Evolutionary conservation across 2,329 filamentous ascomycete genomes (phyloP).

Genomic region (Trichoderma sp.): DNA sequence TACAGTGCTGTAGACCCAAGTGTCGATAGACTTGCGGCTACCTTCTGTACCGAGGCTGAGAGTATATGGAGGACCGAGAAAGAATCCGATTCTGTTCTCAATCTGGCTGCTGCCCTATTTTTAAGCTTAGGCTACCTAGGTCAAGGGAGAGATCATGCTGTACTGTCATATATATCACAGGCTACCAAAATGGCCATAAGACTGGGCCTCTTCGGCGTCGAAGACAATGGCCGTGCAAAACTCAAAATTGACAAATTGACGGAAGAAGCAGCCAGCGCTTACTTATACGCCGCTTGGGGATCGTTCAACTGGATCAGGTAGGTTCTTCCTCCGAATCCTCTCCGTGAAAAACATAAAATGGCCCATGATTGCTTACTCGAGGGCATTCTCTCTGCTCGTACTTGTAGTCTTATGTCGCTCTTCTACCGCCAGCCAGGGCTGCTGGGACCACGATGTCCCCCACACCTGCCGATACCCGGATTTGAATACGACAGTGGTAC

Average conservation of each 20-base stretch:
- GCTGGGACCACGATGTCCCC: not conserved
- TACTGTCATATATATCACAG: slow-evolving; percentile 31
- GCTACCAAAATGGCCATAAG: slow-evolving; percentile 31
- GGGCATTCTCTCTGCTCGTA: not conserved
- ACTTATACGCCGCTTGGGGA: slow-evolving; percentile 30
- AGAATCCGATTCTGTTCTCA: slow-evolving; percentile 24
- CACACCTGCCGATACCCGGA: not conserved
- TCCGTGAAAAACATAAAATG: not conserved
- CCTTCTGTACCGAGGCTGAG: slow-evolving; percentile 31
- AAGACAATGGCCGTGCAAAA: not conserved
- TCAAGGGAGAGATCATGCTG: slow-evolving; percentile 35
- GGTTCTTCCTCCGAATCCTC: slow-evolving; percentile 17
- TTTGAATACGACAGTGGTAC: not conserved
- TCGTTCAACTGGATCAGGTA: slow-evolving; percentile 40
- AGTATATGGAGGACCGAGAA: slow-evolving; percentile 25
- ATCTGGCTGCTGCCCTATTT: slow-evolving; percentile 33
- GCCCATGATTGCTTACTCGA: not conserved
- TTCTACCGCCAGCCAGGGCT: slow-evolving; percentile 9
- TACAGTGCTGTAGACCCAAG: slow-evolving; percentile 31
- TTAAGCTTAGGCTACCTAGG: slow-evolving; percentile 35
- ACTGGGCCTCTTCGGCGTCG: slow-evolving; percentile 31
- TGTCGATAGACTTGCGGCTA: slow-evolving; percentile 20
- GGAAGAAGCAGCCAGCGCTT: slow-evolving; percentile 14
- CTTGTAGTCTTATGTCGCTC: not conserved
- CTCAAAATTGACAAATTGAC: slow-evolving; percentile 16